These are phyloP conservation scores for Alternaria incomplexa DNA, from an alignment of 2,329 filamentous ascomycete genomes.

Conservation along the genomic window DNA sequence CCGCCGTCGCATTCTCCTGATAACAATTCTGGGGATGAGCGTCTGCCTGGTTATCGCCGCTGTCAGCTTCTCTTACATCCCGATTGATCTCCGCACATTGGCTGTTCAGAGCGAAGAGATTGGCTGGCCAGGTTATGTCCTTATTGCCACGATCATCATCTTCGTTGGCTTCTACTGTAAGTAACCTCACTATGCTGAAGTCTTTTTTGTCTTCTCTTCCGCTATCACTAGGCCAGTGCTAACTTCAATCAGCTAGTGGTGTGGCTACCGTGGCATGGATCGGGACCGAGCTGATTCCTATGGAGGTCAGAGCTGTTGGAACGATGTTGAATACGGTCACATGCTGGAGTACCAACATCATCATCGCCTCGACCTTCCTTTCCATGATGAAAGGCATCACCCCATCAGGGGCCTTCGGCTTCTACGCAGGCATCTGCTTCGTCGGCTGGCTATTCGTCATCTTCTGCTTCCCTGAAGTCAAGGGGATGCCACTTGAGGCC, in stretches of 20 bases:
- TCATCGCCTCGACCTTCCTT: slow-evolving; percentile 49
- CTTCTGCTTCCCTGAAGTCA: slow-evolving; percentile 48
- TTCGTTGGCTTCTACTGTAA: slow-evolving; percentile 45
- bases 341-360: slow-evolving; percentile 45
- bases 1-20: slow-evolving; percentile 67
- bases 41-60: slow-evolving; percentile 74
- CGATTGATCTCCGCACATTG: slow-evolving; percentile 51
- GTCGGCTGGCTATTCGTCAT: slow-evolving; percentile 45
- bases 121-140: slow-evolving; percentile 43
- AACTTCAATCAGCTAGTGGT: neutral
- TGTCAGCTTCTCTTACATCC: slow-evolving; percentile 71
- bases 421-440: slow-evolving; percentile 47
- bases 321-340: slow-evolving; percentile 45
- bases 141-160: slow-evolving; percentile 47
- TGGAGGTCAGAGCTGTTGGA: slow-evolving; percentile 47
- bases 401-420: slow-evolving; percentile 47
- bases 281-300: slow-evolving; percentile 45
- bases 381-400: slow-evolving; percentile 50
- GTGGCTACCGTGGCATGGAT: slow-evolving; percentile 10
- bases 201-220: neutral
- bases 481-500: slow-evolving; percentile 45
- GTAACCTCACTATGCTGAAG: neutral
- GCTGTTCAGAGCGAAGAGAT: slow-evolving; percentile 38
- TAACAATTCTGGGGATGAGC: slow-evolving; percentile 69
- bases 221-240: neutral